phyloP scores from a whole-genome alignment of 2,329 filamentous ascomycete species.

The Curvularia lunata region DNA sequence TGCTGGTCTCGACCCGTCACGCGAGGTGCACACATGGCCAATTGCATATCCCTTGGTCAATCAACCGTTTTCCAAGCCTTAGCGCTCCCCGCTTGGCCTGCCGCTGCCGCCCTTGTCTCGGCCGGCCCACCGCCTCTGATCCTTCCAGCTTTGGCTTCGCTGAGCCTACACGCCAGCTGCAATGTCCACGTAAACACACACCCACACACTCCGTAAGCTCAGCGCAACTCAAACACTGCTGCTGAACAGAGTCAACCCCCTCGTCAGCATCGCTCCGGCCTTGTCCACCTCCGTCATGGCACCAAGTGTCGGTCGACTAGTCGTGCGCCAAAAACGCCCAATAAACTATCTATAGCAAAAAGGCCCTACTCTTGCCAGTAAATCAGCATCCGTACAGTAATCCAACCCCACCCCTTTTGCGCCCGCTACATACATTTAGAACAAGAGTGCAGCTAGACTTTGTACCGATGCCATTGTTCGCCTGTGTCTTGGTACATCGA shows the following conservation, averaged over 20 bases:
- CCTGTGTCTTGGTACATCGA: not conserved
- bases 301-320: not conserved
- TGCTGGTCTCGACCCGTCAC: not conserved
- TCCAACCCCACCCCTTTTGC: not conserved
- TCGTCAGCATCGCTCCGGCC: not conserved
- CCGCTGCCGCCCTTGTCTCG: not conserved
- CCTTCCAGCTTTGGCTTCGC: not conserved
- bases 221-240: not conserved
- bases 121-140: not conserved
- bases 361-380: not conserved
- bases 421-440: not conserved
- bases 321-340: not conserved
- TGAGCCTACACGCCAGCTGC: not conserved
- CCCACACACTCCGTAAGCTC: not conserved
- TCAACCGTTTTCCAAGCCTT: not conserved
- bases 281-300: not conserved
- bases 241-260: not conserved
- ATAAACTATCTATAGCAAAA: not conserved
- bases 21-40: not conserved
- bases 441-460: not conserved
- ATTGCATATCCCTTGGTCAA: not conserved
- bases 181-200: not conserved
- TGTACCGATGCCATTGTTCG: not conserved
- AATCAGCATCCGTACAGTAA: not conserved
- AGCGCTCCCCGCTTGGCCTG: not conserved